Evolutionary conservation across 257 asterid species (phyloP).

Genomic region (Prunella vulgaris): DNA sequence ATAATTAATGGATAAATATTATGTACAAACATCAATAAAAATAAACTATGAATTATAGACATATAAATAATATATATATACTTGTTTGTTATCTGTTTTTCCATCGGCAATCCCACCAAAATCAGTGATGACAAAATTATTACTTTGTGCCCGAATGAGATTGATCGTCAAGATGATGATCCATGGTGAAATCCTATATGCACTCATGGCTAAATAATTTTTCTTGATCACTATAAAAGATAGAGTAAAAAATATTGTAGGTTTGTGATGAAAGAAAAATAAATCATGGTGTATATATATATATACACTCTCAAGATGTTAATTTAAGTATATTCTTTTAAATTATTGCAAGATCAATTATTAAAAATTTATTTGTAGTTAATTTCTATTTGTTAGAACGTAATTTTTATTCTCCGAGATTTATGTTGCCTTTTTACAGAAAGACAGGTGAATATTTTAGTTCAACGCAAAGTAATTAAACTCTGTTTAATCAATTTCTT

Average conservation of each 20-base stretch:
- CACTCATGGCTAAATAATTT: neutral
- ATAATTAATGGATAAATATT: too few species aligned
- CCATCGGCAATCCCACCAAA: neutral
- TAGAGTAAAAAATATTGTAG: neutral
- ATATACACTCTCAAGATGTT: neutral
- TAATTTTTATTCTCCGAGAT: too few species aligned
- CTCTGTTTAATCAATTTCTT: too few species aligned
- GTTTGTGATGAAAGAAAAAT: neutral
- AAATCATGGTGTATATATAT: neutral
- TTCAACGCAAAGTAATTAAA: too few species aligned
- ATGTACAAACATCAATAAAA: too few species aligned
- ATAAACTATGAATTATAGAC: too few species aligned
- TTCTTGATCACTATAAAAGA: neutral
- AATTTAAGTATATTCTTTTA: neutral
- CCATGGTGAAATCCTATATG: neutral
- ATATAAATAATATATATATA: too few species aligned
- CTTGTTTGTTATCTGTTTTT: neutral
- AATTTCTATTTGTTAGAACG: neutral
- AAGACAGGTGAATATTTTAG: too few species aligned
- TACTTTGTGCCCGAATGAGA: slow-evolving; percentile 11
- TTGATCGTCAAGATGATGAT: neutral
- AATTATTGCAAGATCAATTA: neutral
- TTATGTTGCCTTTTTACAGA: too few species aligned
- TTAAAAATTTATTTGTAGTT: neutral
- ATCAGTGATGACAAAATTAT: neutral